A percentile compares a stretch with the other conserved stretches of the same genome.
Evolutionary conservation across 2,329 filamentous ascomycete species (phyloP).

Genomic region (Trichoderma afroharzianum): DNA sequence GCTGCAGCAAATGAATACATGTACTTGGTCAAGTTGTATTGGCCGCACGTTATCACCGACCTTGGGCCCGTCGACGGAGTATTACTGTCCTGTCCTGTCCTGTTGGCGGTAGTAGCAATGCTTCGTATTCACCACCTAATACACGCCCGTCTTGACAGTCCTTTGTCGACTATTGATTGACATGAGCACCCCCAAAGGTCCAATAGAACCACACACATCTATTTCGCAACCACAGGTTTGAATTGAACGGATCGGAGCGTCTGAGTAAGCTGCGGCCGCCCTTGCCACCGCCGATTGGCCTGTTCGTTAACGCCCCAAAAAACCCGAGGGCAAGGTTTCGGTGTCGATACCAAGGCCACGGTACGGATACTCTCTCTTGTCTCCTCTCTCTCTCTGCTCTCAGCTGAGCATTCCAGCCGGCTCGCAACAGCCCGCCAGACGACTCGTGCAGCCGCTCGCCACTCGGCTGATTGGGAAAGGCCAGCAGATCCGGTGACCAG

Average conservation of each 20-base stretch:
- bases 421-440: neutral
- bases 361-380: neutral
- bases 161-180: neutral
- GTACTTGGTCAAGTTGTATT: neutral
- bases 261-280: neutral
- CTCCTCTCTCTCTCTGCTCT: neutral
- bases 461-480: neutral
- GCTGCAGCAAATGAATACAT: neutral
- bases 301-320: neutral
- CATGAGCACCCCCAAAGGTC: neutral
- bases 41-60: neutral
- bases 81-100: neutral
- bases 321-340: constrained; percentile 6
- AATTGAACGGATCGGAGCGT: neutral
- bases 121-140: neutral
- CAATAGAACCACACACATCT: neutral
- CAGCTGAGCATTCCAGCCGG: constrained; percentile 9
- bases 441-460: neutral
- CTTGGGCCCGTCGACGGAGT: neutral
- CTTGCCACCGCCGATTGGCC: neutral
- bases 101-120: neutral
- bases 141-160: neutral
- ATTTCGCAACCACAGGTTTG: neutral
- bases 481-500: neutral
- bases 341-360: constrained; percentile 11